Conservation (phyloP, 139 green algal species). For the Yamagishiella unicocca region DNA sequence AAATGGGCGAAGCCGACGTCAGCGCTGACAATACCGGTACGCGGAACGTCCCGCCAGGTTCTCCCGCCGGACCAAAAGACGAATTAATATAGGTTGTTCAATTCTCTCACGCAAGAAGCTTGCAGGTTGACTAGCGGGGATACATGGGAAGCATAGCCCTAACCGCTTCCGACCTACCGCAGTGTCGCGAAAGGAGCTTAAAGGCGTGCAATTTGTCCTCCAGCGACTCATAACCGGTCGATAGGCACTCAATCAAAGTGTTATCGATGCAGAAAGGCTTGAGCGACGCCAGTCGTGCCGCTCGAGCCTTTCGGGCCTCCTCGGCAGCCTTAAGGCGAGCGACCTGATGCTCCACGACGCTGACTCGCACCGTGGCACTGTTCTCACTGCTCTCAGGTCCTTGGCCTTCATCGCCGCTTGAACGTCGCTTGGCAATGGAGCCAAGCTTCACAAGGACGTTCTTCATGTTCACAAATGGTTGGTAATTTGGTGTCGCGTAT, state of each 20-base stretch:
- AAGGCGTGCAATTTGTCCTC: constrained; percentile 27
- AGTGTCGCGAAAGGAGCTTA: neutral
- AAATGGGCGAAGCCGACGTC: too few relatives aligned
- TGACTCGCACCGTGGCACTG: neutral
- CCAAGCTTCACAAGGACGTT: neutral
- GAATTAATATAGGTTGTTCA: too few relatives aligned
- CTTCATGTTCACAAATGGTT: constrained; percentile 30
- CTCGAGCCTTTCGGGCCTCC: neutral
- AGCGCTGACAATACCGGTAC: too few relatives aligned
- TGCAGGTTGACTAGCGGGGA: too few relatives aligned
- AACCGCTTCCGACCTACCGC: neutral
- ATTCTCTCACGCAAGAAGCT: too few relatives aligned
- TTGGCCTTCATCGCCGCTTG: neutral
- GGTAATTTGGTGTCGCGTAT: too few relatives aligned
- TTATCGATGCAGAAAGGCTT: neutral
- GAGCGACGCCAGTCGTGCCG: neutral
- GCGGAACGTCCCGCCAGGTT: too few relatives aligned
- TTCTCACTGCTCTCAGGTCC: neutral
- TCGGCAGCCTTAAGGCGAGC: neutral
- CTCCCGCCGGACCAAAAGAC: too few relatives aligned
- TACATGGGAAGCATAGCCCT: too few relatives aligned
- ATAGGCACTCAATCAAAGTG: neutral
- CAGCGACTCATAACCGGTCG: neutral
- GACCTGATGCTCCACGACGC: neutral
- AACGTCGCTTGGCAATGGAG: neutral